Percentiles rank a stretch among this genome's conserved stretches.
These are phyloP conservation scores for Helianthus tuberosus DNA, from an alignment of 129 eudicot genomes.

Conservation along the genomic window DNA sequence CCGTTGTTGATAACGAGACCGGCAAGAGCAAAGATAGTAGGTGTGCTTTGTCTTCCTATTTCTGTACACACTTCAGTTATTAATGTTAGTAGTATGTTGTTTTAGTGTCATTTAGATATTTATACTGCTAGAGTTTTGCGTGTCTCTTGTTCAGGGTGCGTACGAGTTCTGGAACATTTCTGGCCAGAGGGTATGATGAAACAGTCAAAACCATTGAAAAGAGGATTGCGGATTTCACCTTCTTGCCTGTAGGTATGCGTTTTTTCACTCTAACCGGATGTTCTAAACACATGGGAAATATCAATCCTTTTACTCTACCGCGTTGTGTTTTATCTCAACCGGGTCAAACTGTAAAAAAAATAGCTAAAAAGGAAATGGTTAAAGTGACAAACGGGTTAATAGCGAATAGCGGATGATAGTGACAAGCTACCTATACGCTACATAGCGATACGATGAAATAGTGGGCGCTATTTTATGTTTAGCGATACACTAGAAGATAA, in stretches of 20 bases:
- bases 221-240: slow-evolving; percentile 91
- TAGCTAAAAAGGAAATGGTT: background rate
- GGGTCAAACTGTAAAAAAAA: background rate
- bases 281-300: background rate
- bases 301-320: background rate
- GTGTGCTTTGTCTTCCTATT: slow-evolving; percentile 37
- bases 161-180: slow-evolving; percentile 93
- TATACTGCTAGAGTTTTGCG: background rate
- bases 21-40: slow-evolving; percentile 92
- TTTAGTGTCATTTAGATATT: background rate
- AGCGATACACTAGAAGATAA: too few species aligned
- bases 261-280: slow-evolving; percentile 1
- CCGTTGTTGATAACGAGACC: slow-evolving; percentile 82
- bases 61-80: slow-evolving; percentile 1
- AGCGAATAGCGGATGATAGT: too few species aligned
- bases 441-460: too few species aligned
- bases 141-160: slow-evolving; percentile 66
- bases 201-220: slow-evolving; percentile 65
- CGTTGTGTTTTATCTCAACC: slow-evolving; percentile 11
- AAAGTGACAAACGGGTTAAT: background rate
- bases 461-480: too few species aligned
- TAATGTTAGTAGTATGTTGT: slow-evolving; percentile 1
- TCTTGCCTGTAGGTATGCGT: slow-evolving; percentile 79
- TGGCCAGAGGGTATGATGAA: slow-evolving; percentile 80
- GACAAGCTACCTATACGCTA: too few species aligned